Base-by-base conservation (phyloP, 768 basidiomycete species). In the Lentinus brumalis region DNA sequence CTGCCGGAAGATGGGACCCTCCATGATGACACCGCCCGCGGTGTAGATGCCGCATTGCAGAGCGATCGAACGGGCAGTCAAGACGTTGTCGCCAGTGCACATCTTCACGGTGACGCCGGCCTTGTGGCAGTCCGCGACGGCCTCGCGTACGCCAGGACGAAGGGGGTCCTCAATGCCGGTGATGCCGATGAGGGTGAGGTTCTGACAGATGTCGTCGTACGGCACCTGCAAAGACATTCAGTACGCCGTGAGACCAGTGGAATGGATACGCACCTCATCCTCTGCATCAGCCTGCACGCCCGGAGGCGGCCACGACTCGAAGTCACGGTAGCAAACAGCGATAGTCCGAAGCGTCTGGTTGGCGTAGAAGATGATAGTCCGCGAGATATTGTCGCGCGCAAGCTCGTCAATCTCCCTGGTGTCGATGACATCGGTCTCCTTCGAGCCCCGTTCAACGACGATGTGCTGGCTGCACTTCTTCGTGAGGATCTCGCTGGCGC, bases 41-140 rank as follows among this genome's bases (percentile, higher is more conserved):
- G 89, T 91, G 77, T 91, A 98, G 72, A 98, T 98, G 41, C 96
- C 95, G 69, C 96, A 98, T 69, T 99, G 96, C 1, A 83, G 82
- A 21, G 97, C 96, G 68, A 99, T 99, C 7, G 96, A 97, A n/a
- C 94, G 87, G 52, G 92, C 93, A 0, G 92, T 96, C 53, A 98
- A 85, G 52, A 95, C 93, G 65, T 97, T 98, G 75, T 98, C 96
- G 65, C 96, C 97, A 0, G 97, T 98, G 73, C 94, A 96, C 96
- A 98, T 99, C 78, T 97, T 98, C 77, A 98, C 88, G 26, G 83
- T 80, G 14, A 99, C 95, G 62, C 96, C 96, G 44, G 97, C 96
- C 54, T 80, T 83, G 68, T 86, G 86, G 70, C 96, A 98, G 69
- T 92, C 87, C 46, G 83, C 80, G 46, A 99, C 96, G 16, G 96